These are phyloP conservation scores for Ogataea henricii DNA, from an alignment of 805 yeast species.

Conservation along the genomic window DNA sequence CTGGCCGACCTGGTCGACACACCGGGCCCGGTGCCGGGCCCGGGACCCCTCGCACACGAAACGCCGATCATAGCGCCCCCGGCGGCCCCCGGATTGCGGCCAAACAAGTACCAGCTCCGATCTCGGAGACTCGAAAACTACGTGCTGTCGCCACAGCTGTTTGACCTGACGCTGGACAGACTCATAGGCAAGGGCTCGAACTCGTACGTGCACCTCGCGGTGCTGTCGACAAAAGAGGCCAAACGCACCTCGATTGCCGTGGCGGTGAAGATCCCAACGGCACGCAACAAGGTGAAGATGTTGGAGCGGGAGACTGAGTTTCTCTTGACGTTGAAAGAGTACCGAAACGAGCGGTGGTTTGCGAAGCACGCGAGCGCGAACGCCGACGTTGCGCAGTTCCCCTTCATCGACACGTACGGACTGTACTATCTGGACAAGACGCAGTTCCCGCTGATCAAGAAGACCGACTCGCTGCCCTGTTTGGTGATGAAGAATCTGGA, in stretches of 20 bases:
- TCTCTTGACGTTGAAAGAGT: conserved; percentile 22
- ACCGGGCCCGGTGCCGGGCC: neutral
- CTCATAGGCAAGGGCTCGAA: conserved; percentile 34
- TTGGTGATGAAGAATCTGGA: conserved; percentile 33
- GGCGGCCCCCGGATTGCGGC: neutral
- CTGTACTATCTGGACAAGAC: conserved; percentile 28
- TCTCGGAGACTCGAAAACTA: conserved; percentile 19
- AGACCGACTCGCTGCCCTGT: conserved; percentile 31
- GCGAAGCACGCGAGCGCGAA: too few species aligned
- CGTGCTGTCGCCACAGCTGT: conserved; percentile 23
- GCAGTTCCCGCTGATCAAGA: conserved; percentile 28
- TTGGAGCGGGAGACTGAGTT: conserved; percentile 32
- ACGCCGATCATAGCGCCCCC: conserved; percentile 7
- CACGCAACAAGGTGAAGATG: conserved; percentile 25
- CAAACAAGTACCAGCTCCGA: conserved; percentile 19
- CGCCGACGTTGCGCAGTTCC: conserved; percentile 20
- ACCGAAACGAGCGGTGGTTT: conserved; percentile 21
- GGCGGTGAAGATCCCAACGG: conserved; percentile 35
- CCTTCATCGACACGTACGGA: conserved; percentile 34
- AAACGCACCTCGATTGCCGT: conserved; percentile 12
- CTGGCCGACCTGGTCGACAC: conserved; percentile 1
- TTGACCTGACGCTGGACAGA: conserved; percentile 20
- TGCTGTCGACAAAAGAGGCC: conserved; percentile 16
- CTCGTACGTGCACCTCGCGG: conserved; percentile 31
- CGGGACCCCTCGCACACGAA: neutral